Evolutionary conservation across 2,329 filamentous ascomycete species (phyloP).

Genomic region (Diaporthe amygdali): DNA sequence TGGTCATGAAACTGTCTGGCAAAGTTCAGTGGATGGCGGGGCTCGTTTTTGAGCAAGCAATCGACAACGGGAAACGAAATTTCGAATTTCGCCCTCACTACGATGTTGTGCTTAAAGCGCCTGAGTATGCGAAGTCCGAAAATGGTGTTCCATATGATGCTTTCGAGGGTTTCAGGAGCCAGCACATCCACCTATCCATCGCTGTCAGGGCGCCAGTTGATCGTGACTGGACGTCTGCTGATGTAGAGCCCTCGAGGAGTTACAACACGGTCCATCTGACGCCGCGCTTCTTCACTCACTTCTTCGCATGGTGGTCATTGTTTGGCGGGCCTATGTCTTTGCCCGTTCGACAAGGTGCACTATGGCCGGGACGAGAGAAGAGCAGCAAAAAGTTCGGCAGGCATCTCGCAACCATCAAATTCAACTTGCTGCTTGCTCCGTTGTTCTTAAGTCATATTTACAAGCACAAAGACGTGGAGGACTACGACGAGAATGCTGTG

Average conservation of each 20-base stretch:
- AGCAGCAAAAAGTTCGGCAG: slow-evolving; percentile 98
- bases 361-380: slow-evolving; percentile 94
- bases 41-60: slow-evolving; percentile 87
- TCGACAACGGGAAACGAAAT: slow-evolving; percentile 73
- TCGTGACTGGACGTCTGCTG: slow-evolving; percentile 82
- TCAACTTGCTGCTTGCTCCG: slow-evolving; percentile 89
- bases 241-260: slow-evolving; percentile 78
- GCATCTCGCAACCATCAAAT: slow-evolving; percentile 98
- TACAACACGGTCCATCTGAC: slow-evolving; percentile 97
- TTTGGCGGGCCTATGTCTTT: slow-evolving; percentile 95
- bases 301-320: slow-evolving; percentile 97
- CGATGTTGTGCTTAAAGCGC: slow-evolving; percentile 83
- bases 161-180: slow-evolving; percentile 94
- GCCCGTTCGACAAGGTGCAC: slow-evolving; percentile 86
- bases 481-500: slow-evolving; percentile 76
- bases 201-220: slow-evolving; percentile 87
- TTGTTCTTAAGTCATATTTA: slow-evolving; percentile 97
- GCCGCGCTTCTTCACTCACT: slow-evolving; percentile 96
- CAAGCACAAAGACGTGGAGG: slow-evolving; percentile 95
- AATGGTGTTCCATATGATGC: slow-evolving; percentile 76
- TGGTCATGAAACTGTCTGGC: slow-evolving; percentile 97
- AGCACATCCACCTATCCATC: slow-evolving; percentile 95
- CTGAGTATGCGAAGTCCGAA: slow-evolving; percentile 69
- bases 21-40: slow-evolving; percentile 94
- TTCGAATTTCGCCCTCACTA: slow-evolving; percentile 95